Evolutionary conservation across 2,329 filamentous ascomycete species (phyloP), one percentile per base, ranked within the genome.

Genomic region (Colletotrichum incanum): DNA sequence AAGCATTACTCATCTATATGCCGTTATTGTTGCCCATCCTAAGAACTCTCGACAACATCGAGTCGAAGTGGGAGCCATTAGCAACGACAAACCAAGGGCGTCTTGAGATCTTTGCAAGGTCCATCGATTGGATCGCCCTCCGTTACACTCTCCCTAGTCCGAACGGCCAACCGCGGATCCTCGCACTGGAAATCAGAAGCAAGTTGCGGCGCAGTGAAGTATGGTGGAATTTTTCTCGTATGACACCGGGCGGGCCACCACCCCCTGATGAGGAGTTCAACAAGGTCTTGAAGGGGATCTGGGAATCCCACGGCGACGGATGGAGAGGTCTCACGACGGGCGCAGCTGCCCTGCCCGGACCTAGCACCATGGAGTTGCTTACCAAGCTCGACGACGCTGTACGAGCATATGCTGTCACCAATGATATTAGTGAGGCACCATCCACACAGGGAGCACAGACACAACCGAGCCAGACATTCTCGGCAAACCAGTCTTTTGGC

Each of bases 21-120:
- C 86, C 87, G 1, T 80, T 86, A 26, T 92, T 93, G 8, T 85
- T 94, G 5, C 90, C 92, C 0, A 82, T 94, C n/a, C 83, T 94
- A 23, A 85, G 85, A 59, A 88, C 87, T 1, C 81, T 95, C 2
- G 87, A 90, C 72, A 82, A 83, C 45, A 86, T 95, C 28, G 90
- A 93, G 75, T 81, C 82, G 23, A 80, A 82, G 1, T 91, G 90
- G 87, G 80, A 82, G 16, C 76, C 78, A 43, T 73, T 86, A 3
- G 77, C 82, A 28, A 77, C 79, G 14, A 84, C 81, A 14, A 84
- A 84, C 43, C 84, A 86, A 63, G 87, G 86, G 16, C 80, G 77
- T 5, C 82, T 91, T 14, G 85, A 85, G 49, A 82, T 92, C 50
- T 84, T 87, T 26, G 83, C 87, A 67, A 85, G 87, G 73, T 83